Evolutionary conservation across 148 eudicot species (phyloP).

Genomic region (Dysphania ambrosioides): DNA sequence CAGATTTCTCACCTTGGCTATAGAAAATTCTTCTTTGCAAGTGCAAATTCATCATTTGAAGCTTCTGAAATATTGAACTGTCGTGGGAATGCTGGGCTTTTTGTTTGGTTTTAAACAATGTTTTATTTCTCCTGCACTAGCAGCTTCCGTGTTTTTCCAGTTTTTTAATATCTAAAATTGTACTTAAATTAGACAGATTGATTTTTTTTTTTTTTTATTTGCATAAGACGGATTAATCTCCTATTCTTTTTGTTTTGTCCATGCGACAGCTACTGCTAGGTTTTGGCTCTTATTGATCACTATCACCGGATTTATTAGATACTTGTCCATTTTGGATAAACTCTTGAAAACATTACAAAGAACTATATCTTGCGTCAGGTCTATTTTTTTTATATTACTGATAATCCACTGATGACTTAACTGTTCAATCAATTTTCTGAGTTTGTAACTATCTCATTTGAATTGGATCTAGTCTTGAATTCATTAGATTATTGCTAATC

Average conservation of each 20-base stretch:
- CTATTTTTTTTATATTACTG: neutral
- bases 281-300: neutral
- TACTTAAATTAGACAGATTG: neutral
- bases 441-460: neutral
- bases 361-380: neutral
- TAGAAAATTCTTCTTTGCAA: neutral
- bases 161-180: neutral
- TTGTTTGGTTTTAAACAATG: neutral
- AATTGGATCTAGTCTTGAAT: neutral
- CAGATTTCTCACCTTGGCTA: neutral
- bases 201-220: too few relatives aligned
- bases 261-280: slow-evolving; percentile 10
- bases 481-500: neutral
- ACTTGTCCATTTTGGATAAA: neutral
- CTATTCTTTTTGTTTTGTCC: neutral
- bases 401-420: neutral
- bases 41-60: slow-evolving; percentile 3
- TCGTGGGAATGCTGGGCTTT: neutral
- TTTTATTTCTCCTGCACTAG: neutral
- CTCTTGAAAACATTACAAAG: neutral
- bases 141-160: neutral
- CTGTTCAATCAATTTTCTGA: neutral
- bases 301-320: neutral
- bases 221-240: too few relatives aligned
- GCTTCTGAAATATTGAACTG: neutral